A percentile compares a stretch with the other conserved stretches of the same genome.
phyloP scores from a whole-genome alignment of 2,329 filamentous ascomycete species.

The Chrysoporthe deuterocubensis region DNA sequence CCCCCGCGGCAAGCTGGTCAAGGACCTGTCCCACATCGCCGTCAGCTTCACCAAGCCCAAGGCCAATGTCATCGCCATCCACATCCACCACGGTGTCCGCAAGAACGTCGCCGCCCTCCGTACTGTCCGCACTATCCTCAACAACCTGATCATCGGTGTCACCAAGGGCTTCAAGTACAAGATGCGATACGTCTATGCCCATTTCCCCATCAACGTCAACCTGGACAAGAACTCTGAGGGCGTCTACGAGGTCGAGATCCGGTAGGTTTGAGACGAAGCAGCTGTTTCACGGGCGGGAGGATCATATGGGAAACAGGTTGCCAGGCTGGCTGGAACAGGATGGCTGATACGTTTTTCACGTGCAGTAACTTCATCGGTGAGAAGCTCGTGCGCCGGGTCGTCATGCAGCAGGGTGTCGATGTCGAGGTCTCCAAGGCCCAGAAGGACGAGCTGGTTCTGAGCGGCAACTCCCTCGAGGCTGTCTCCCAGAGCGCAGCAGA shows the following conservation, averaged over 20 bases:
- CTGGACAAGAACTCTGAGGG: constrained; percentile 94
- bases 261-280: constrained; percentile 59
- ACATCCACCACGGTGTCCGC: constrained; percentile 97
- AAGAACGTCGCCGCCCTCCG: constrained; percentile 98
- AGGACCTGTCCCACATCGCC: constrained; percentile 95
- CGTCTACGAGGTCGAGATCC: constrained; percentile 91
- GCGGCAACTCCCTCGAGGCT: constrained; percentile 93
- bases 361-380: constrained; percentile 94
- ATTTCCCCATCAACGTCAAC: constrained; percentile 99
- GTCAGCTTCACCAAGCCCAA: constrained; percentile 92
- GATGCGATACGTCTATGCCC: constrained; percentile 99
- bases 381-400: constrained; percentile 95
- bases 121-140: constrained; percentile 96
- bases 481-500: constrained; percentile 98
- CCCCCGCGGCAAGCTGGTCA: constrained; percentile 93
- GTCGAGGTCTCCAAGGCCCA: constrained; percentile 87
- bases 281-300: constrained; percentile 9
- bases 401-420: constrained; percentile 88
- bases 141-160: constrained; percentile 98
- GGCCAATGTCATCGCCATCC: constrained; percentile 89
- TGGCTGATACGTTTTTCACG: constrained; percentile 17
- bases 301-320: background rate
- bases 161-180: constrained; percentile 99
- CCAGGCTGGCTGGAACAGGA: background rate
- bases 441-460: constrained; percentile 96